Evolutionary conservation across 108 stramenopile genomes (phyloP), one percentile per base, ranked within the genome.

Genomic region (Nitzschia sp.): DNA sequence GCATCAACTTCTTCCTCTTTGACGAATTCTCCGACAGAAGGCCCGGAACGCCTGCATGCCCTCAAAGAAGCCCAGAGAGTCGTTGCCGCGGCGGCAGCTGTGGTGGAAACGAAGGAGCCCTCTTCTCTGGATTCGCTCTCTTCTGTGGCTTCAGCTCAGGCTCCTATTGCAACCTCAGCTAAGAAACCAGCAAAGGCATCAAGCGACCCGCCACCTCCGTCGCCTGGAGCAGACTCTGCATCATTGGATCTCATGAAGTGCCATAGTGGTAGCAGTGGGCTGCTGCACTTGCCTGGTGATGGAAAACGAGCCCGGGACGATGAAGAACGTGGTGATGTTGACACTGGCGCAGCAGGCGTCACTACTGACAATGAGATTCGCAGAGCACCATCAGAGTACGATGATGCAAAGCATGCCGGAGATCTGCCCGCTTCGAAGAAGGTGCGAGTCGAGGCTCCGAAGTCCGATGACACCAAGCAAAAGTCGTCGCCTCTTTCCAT

Each of bases 171-270:
- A 9, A 83, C 76, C 0, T 5, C 9, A 3, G 78, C 32, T 22
- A 60, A 62, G 35, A 77, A 38, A 13, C 34, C 66, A 19, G 63
- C 63, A 4, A 25, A 41, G 11, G 31, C 48, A 2, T 9, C 54
- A n/a, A 57, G 32, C 11, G 45, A 58, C n/a, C 45, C 58, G 11
- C 35, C 63, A 25, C 50, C 58, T 6, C 45, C 50, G 11, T 75
- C 70, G 27, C 77, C 78, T 13, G 69, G 60, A 1, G 53, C 66
- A 0, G 72, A 75, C 29, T 34, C 66, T 16, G 75, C 36, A 5
- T 85, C 81, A 1, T 50, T 82, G 22, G 81, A 82, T 70, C 65
- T 82, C 32, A 80, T 85, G 84, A 85, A 85, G 55, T 85, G 81
- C 48, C 61, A 64, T 6, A 80, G 79, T 64, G 84, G 78, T 21